Conservation (phyloP, 768 basidiomycete species). For the Russula compacta region DNA sequence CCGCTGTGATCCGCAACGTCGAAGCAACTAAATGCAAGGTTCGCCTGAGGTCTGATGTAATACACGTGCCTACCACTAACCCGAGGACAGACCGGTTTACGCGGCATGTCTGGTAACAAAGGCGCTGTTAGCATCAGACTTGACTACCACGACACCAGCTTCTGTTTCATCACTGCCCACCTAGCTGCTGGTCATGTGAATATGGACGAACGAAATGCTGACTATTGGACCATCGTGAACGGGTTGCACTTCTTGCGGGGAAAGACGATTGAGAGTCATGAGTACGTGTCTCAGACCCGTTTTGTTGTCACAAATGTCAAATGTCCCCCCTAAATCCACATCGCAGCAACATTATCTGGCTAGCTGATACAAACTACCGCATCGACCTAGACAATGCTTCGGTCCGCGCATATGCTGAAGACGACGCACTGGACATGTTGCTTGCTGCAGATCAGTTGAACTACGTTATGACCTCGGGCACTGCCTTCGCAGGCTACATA, state of each 20-base stretch:
- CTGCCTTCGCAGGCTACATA: slow-evolving; percentile 72
- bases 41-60: not conserved
- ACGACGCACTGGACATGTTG: slow-evolving; percentile 62
- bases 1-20: slow-evolving; percentile 78
- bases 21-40: slow-evolving; percentile 91
- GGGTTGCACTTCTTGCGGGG: slow-evolving; percentile 86
- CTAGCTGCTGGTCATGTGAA: slow-evolving; percentile 93
- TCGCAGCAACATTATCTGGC: slow-evolving; percentile 84
- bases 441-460: slow-evolving; percentile 83
- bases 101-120: slow-evolving; percentile 96
- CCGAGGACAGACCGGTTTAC: slow-evolving; percentile 57
- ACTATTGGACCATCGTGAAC: slow-evolving; percentile 79
- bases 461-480: slow-evolving; percentile 58
- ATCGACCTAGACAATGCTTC: slow-evolving; percentile 78
- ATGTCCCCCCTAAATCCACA: not conserved
- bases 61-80: not conserved
- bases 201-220: slow-evolving; percentile 82
- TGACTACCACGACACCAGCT: slow-evolving; percentile 82
- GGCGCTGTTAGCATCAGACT: slow-evolving; percentile 92
- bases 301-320: not conserved
- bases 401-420: slow-evolving; percentile 57
- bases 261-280: slow-evolving; percentile 80
- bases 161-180: slow-evolving; percentile 95
- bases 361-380: slow-evolving; percentile 94
- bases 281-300: slow-evolving; percentile 46